These are phyloP conservation scores for Fusarium nelsonii DNA, from an alignment of 2,329 filamentous ascomycete genomes.

Conservation along the genomic window DNA sequence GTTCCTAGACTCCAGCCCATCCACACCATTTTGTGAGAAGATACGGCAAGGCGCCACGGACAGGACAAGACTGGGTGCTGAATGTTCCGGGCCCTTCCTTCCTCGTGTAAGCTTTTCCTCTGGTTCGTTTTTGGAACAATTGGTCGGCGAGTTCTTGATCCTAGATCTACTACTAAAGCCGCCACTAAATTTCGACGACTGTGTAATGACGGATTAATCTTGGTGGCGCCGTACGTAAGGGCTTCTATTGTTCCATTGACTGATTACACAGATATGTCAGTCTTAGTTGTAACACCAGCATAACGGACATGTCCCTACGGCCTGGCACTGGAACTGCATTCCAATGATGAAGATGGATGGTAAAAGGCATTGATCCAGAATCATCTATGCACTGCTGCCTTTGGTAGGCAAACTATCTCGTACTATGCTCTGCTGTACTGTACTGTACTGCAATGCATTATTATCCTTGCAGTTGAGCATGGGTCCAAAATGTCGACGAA, in stretches of 20 bases:
- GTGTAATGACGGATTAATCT: slow-evolving; percentile 22
- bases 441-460: background rate
- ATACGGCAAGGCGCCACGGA: slow-evolving; percentile 30
- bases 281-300: slow-evolving; percentile 22
- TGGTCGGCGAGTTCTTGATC: slow-evolving; percentile 19
- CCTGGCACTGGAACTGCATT: slow-evolving; percentile 41
- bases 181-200: slow-evolving; percentile 27
- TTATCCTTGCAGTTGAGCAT: slow-evolving; percentile 4
- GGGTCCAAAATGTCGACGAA: background rate
- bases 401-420: slow-evolving; percentile 6
- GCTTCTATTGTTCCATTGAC: slow-evolving; percentile 31
- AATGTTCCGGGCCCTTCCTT: slow-evolving; percentile 27
- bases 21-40: slow-evolving; percentile 31
- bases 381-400: slow-evolving; percentile 13
- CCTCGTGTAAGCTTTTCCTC: slow-evolving; percentile 21
- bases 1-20: slow-evolving; percentile 33
- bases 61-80: slow-evolving; percentile 19
- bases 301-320: slow-evolving; percentile 30
- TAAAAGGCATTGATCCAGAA: slow-evolving; percentile 28
- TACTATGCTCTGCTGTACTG: background rate
- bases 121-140: slow-evolving; percentile 9
- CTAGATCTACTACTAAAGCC: slow-evolving; percentile 30
- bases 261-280: slow-evolving; percentile 20
- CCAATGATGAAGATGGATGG: slow-evolving; percentile 30
- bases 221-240: slow-evolving; percentile 7